Evolutionary conservation across 2,329 filamentous ascomycete species (phyloP), one percentile per base, ranked within the genome.

Genomic region (Xylariales sp.): DNA sequence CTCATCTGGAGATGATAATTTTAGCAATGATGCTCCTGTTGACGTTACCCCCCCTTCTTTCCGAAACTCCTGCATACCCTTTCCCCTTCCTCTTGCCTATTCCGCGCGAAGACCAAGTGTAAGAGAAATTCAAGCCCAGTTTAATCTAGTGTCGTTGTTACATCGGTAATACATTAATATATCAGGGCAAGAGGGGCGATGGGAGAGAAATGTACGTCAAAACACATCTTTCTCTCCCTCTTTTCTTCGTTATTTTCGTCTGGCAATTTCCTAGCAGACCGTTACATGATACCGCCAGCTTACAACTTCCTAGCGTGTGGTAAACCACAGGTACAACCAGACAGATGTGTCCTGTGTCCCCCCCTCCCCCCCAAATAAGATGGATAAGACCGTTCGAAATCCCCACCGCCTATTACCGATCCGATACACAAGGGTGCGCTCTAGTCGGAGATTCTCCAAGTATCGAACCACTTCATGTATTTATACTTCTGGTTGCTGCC

Each of bases 401-500:
- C 14, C 61, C 16, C 1, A 9, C 34, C 30, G 53, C 57, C 56
- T 34, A 43, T 46, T 30, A 16, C 18, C 46, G 16, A 28, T 52
- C 49, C 36, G 52, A 36, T 32, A 43, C 3, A 50, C 52, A 2
- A 23, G 45, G 3, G 34, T 8, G 16, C 28, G 39, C 18, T 61
- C 73, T 78, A 88, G 76, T 96, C 93, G 52, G 90, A 89, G 75
- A 97, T 91, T 77, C 89, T 91, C 95, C 95, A 99, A 72, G 83
- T 89, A 72, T 90, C 87, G 74, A 97, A 92, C 96, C 96, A 99
- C 85, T 93, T 97, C 83, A 99, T 85, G 83, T 98, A 94, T 75
- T 85, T 87, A 87, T 95, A 99, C 79, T 98, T 84, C 80, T 88
- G 87, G 82, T 93, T 93, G 68, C 87, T 83, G 14, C 96, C 96